A percentile compares a stretch with the other conserved stretches of the same genome.
Evolutionary conservation across 805 yeast genomes (phyloP).

Genomic region (Lipomyces starkeyi): DNA sequence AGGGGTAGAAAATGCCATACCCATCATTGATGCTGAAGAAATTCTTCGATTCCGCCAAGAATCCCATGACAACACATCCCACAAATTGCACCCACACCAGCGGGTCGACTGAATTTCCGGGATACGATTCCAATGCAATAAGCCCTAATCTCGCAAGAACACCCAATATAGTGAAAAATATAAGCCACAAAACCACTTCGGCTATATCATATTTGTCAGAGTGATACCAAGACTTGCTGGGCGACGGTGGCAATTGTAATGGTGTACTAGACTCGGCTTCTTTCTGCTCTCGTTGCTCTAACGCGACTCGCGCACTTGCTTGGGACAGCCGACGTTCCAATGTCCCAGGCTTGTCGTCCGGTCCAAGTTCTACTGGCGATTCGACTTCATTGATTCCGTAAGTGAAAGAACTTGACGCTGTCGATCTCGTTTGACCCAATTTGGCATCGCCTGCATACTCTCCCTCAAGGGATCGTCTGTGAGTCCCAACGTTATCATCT

Average conservation of each 20-base stretch:
- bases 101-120: slow-evolving; percentile 30
- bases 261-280: neutral
- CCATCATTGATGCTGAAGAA: slow-evolving; percentile 19
- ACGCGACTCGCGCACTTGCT: neutral
- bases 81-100: slow-evolving; percentile 40
- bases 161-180: slow-evolving; percentile 39
- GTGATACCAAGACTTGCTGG: neutral
- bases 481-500: neutral
- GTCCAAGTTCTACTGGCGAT: neutral
- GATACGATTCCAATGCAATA: slow-evolving; percentile 32
- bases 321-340: slow-evolving; percentile 3
- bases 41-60: slow-evolving; percentile 23
- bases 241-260: neutral
- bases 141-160: slow-evolving; percentile 40
- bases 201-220: slow-evolving; percentile 6
- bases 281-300: neutral
- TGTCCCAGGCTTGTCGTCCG: neutral
- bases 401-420: neutral
- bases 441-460: neutral
- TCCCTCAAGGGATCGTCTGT: slow-evolving; percentile 1
- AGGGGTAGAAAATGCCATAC: slow-evolving; percentile 2
- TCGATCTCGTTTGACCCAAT: neutral
- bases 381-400: slow-evolving; percentile 12
- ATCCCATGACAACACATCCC: slow-evolving; percentile 42
- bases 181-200: slow-evolving; percentile 30